A percentile compares a stretch with the other conserved stretches of the same genome.
These are phyloP conservation scores for Sphagnurus paluster DNA, from an alignment of 1,284 basidiomycete species.

Conservation along the genomic window DNA sequence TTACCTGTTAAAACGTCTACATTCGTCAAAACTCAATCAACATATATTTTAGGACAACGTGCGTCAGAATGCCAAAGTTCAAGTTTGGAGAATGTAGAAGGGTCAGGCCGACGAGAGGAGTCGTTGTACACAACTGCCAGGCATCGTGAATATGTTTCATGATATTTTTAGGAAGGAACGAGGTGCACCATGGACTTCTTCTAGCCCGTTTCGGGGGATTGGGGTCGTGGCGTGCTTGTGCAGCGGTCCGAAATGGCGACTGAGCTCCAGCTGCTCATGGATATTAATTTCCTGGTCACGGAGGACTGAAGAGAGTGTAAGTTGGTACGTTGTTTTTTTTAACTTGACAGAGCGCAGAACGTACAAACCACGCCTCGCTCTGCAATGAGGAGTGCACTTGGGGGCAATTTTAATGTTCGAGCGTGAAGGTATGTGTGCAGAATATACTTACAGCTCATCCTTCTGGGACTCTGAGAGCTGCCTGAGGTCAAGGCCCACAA, in stretches of 20 bases:
- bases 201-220: constrained; percentile 70
- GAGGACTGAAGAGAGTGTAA: constrained; percentile 47
- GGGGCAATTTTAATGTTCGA: not conserved
- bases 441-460: constrained; percentile 56
- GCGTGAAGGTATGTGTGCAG: no score
- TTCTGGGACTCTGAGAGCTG: constrained; percentile 61
- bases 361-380: constrained; percentile 71
- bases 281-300: constrained; percentile 71
- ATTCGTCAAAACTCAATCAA: no score
- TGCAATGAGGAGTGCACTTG: constrained; percentile 66
- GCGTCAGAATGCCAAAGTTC: constrained; percentile 88
- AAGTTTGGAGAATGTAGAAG: constrained; percentile 67
- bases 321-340: constrained; percentile 25
- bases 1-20: constrained; percentile 32
- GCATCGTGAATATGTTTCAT: constrained; percentile 2
- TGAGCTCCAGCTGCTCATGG: constrained; percentile 72
- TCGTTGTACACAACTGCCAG: constrained; percentile 68
- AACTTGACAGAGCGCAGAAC: constrained; percentile 23
- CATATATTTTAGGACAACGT: constrained; percentile 20
- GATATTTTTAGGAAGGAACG: constrained; percentile 1
- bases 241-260: constrained; percentile 73
- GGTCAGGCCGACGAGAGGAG: constrained; percentile 66
- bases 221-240: constrained; percentile 85
- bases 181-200: constrained; percentile 73
- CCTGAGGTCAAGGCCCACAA: constrained; percentile 62